Base-by-base conservation (phyloP, 805 yeast genomes). In the Starmerella scarabaei region DNA sequence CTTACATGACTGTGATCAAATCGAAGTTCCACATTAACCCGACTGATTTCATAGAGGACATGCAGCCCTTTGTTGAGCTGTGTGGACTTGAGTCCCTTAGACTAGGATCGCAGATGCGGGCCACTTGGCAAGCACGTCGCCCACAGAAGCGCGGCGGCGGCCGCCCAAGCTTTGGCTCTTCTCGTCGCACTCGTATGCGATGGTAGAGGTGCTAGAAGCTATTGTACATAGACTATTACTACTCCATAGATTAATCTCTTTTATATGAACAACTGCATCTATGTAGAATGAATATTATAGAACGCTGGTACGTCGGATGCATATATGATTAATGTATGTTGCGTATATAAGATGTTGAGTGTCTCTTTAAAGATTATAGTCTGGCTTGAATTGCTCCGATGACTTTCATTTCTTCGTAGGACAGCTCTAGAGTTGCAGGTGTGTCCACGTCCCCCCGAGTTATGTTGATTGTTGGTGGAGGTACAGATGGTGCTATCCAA, bases 401-500 rank as follows among this genome's bases (percentile, higher is more conserved):
- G 3, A 36, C 30, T 27, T 3, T 12, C 11, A 15, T 17, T 20
- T 40, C 43, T 12, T 40, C 40, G 3, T 40, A 37, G 17, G 26
- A 31, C 27, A 36, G 28, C 14, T 11, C 9, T 3, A 38, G 12
- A 11, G 14, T 3, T 7, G 21, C 7, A 3, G 37, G 41, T 3
- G 20, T 2, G 21, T 14, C 29, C 7, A 38, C 16, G 3, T 16
- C 26, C 3, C 16, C 27, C 11, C 17, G 15, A 2, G 32, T 15
- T 14, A 33, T 20, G n/a, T 9, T 12, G 26, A 21, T 20, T 20
- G 41, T 18, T 3, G 40, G 40, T 9, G 39, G 20, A 8, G 42
- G 42, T 6, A 34, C 26, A 2, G 31, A 2, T 3, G 43, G 41
- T 43, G 44, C 72, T 12, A 44, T 31, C 81, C 82, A 77, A 52